phyloP scores from a whole-genome alignment of 164 flowering plant species.

The Amborella trichopoda region DNA sequence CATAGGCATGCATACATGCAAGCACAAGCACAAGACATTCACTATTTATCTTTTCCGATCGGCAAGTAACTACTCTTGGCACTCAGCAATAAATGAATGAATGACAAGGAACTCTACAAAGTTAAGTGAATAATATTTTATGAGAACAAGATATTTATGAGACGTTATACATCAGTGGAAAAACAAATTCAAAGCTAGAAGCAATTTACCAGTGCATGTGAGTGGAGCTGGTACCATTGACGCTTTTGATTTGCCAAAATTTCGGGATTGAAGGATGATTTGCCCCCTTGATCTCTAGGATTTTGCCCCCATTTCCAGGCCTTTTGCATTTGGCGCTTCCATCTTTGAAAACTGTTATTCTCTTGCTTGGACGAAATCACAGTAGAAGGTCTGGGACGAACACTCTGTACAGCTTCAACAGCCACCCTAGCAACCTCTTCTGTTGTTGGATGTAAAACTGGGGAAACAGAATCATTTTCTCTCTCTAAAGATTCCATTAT shows the following conservation, averaged over 20 bases:
- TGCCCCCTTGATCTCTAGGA: slow-evolving; percentile 4
- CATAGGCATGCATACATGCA: too few relatives aligned
- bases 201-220: slow-evolving; percentile 44
- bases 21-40: too few relatives aligned
- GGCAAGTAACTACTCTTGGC: too few relatives aligned
- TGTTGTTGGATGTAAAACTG: neutral
- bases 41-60: too few relatives aligned
- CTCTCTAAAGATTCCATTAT: too few relatives aligned
- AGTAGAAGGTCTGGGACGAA: neutral
- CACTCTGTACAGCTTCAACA: slow-evolving; percentile 1
- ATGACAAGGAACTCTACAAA: too few relatives aligned
- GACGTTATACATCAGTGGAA: too few relatives aligned
- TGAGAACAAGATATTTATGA: too few relatives aligned
- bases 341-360: slow-evolving; percentile 47
- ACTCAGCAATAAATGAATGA: too few relatives aligned
- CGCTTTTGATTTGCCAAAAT: slow-evolving; percentile 83
- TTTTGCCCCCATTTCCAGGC: slow-evolving; percentile 60
- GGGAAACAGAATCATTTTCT: neutral
- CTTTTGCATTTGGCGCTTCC: slow-evolving; percentile 60
- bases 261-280: slow-evolving; percentile 68
- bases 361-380: neutral
- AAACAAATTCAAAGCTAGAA: neutral
- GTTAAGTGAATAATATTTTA: too few relatives aligned
- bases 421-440: neutral
- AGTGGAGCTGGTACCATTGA: slow-evolving; percentile 79